These are phyloP conservation scores for Skeletonema tropicum DNA, from an alignment of 108 stramenopile species.

Conservation along the genomic window DNA sequence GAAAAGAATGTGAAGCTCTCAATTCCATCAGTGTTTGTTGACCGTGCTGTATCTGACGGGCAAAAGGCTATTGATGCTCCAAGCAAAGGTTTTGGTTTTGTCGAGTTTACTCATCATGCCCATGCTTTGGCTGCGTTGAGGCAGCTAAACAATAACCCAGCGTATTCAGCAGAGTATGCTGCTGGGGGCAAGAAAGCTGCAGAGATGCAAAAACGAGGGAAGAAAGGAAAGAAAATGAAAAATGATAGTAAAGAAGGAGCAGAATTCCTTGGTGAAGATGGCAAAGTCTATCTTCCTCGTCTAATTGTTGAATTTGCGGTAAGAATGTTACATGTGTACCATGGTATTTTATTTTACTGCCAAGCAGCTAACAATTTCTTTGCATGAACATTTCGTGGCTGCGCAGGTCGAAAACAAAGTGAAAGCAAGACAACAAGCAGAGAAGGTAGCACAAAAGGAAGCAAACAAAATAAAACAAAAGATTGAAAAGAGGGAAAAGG, in stretches of 20 bases:
- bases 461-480: slow-evolving; percentile 76
- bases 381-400: background rate
- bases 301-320: slow-evolving; percentile 88
- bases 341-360: slow-evolving; percentile 2
- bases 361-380: background rate
- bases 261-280: slow-evolving; percentile 61
- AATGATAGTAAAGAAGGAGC: slow-evolving; percentile 28
- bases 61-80: slow-evolving; percentile 58
- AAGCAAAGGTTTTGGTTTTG: slow-evolving; percentile 98
- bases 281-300: slow-evolving; percentile 62
- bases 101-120: slow-evolving; percentile 94
- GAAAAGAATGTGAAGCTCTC: slow-evolving; percentile 85
- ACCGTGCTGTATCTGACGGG: slow-evolving; percentile 65
- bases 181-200: slow-evolving; percentile 71
- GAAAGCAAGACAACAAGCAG: slow-evolving; percentile 84
- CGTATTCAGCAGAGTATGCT: slow-evolving; percentile 73
- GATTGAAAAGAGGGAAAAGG: slow-evolving; percentile 52
- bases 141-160: slow-evolving; percentile 95
- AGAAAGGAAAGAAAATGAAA: slow-evolving; percentile 50
- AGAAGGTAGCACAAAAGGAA: slow-evolving; percentile 71
- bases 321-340: slow-evolving; percentile 18
- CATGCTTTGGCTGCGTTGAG: slow-evolving; percentile 96
- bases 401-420: slow-evolving; percentile 78
- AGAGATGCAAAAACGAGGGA: slow-evolving; percentile 42
- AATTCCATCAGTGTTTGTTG: slow-evolving; percentile 84